A percentile compares a stretch with the other conserved stretches of the same genome.
These are phyloP conservation scores for Nicotiana otophora DNA, from an alignment of 257 asterid genomes.

Conservation along the genomic window DNA sequence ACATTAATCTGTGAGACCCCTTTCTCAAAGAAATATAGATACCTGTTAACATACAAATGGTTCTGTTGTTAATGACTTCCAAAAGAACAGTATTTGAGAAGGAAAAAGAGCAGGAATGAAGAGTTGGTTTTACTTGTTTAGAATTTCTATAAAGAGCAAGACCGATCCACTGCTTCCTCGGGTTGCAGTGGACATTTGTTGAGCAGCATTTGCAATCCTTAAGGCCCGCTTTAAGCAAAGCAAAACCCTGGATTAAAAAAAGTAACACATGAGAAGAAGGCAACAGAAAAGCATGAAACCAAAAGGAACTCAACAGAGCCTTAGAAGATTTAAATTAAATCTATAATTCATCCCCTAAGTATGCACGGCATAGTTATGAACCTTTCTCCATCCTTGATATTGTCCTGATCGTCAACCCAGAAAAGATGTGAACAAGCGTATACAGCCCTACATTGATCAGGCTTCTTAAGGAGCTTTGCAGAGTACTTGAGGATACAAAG, in stretches of 20 bases:
- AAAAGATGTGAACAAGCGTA: constrained; percentile 97
- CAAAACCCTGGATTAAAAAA: constrained; percentile 59
- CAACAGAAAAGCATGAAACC: background rate
- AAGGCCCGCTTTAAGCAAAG: constrained; percentile 96
- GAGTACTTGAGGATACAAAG: constrained; percentile 55
- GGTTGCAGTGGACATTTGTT: constrained; percentile 91
- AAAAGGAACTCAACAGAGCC: background rate
- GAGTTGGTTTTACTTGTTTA: constrained; percentile 59
- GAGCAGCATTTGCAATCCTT: constrained; percentile 94
- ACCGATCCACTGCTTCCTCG: constrained; percentile 85
- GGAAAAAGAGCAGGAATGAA: background rate
- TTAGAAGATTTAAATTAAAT: background rate
- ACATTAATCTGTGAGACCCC: constrained; percentile 73
- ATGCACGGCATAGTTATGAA: constrained; percentile 16
- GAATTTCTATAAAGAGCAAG: constrained; percentile 78
- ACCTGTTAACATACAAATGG: constrained; percentile 39
- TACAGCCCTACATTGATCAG: constrained; percentile 98
- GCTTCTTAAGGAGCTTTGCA: constrained; percentile 95
- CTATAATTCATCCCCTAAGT: background rate
- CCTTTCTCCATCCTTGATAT: constrained; percentile 92
- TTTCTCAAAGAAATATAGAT: constrained; percentile 96
- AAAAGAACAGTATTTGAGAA: background rate
- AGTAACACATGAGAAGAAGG: background rate
- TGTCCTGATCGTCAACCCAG: constrained; percentile 91
- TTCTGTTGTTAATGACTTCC: background rate